Evolutionary conservation across 225 moss, liverwort and hornwort genomes (phyloP).

Genomic region (Sphagnum contortum): DNA sequence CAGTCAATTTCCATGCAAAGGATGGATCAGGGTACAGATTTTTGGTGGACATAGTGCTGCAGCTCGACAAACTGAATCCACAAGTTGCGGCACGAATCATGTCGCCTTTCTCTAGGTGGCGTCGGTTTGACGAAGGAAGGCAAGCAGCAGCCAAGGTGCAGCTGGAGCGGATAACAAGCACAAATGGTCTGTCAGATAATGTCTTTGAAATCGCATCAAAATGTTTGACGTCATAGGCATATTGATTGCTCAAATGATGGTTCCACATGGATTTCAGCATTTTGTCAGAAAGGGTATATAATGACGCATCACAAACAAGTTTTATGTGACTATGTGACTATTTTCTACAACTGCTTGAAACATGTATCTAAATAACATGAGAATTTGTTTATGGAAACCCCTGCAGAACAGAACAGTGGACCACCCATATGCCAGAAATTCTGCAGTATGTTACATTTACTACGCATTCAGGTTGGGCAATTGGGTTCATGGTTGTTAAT

Average conservation of each 20-base stretch:
- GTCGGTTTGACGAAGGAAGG: conserved; percentile 66
- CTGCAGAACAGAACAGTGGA: too few relatives aligned
- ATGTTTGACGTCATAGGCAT: conserved; percentile 58
- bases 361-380: too few relatives aligned
- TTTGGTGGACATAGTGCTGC: conserved; percentile 73
- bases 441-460: too few relatives aligned
- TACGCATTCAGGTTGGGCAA: too few relatives aligned
- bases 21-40: conserved; percentile 92
- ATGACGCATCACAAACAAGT: too few relatives aligned
- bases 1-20: conserved; percentile 79
- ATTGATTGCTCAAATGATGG: background rate
- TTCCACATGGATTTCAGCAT: too few relatives aligned
- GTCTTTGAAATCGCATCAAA: conserved; percentile 96
- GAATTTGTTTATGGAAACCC: too few relatives aligned
- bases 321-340: too few relatives aligned
- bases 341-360: too few relatives aligned
- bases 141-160: conserved; percentile 68
- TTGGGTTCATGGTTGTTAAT: too few relatives aligned
- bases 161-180: conserved; percentile 70
- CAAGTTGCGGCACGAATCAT: conserved; percentile 98
- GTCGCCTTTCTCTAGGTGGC: conserved; percentile 89
- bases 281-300: too few relatives aligned
- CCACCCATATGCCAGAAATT: too few relatives aligned
- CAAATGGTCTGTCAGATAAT: conserved; percentile 77
- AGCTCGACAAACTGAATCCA: conserved; percentile 89